Evolutionary conservation across 2,329 filamentous ascomycete species (phyloP).

Genomic region (Cryphonectria carpinicola): DNA sequence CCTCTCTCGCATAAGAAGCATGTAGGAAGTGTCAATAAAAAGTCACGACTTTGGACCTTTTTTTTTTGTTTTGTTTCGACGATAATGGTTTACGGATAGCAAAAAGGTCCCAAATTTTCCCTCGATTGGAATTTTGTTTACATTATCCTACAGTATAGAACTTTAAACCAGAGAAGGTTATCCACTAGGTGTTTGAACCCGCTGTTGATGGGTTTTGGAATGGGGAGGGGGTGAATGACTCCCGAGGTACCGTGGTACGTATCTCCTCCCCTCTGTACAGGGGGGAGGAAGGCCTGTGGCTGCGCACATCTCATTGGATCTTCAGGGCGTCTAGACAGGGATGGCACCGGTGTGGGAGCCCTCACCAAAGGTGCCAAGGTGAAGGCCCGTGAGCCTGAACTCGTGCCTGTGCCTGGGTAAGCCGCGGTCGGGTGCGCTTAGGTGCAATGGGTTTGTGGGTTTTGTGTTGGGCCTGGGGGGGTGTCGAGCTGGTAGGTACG

Average conservation of each 20-base stretch:
- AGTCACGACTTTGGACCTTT: background rate
- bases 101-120: background rate
- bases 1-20: background rate
- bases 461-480: too few relatives aligned
- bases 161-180: background rate
- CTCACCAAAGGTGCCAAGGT: background rate
- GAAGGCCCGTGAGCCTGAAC: background rate
- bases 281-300: background rate
- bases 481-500: too few relatives aligned
- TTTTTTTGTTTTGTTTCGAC: background rate
- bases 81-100: too few relatives aligned
- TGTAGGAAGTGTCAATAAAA: background rate
- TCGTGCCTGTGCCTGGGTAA: background rate
- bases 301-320: background rate
- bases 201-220: background rate
- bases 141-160: background rate
- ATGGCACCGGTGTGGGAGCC: conserved; percentile 2
- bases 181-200: background rate
- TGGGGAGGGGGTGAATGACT: background rate
- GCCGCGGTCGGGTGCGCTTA: background rate
- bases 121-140: background rate
- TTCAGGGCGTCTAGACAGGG: background rate
- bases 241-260: background rate
- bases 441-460: background rate
- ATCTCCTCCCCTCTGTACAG: background rate